Conservation (phyloP, 768 basidiomycete species). For the Lepiota brunneoincarnata region DNA sequence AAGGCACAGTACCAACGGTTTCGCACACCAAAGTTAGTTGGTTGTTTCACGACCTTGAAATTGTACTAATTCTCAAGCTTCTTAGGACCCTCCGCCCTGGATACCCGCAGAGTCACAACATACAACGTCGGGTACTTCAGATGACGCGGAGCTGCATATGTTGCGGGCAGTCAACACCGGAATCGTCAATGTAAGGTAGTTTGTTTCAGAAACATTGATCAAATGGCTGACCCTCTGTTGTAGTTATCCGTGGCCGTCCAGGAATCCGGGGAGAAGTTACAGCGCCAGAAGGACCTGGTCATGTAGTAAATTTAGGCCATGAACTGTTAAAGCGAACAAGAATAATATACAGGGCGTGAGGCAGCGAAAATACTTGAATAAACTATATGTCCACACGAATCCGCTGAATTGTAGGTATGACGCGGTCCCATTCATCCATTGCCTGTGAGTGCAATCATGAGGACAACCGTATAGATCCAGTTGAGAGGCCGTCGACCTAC, state of each 20-base stretch:
- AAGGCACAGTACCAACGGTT: conserved; percentile 55
- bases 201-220: neutral
- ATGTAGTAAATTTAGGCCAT: conserved; percentile 17
- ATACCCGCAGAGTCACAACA: conserved; percentile 69
- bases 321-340: conserved; percentile 18
- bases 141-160: conserved; percentile 69
- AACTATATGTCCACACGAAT: conserved; percentile 87
- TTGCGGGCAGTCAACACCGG: conserved; percentile 82
- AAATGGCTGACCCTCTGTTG: conserved; percentile 1
- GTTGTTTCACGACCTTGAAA: neutral
- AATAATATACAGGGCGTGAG: conserved; percentile 22
- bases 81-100: conserved; percentile 73
- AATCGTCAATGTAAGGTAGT: conserved; percentile 62
- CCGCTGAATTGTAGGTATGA: conserved; percentile 90
- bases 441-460: conserved; percentile 41
- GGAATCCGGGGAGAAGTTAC: conserved; percentile 72
- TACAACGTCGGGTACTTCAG: conserved; percentile 64
- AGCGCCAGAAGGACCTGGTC: conserved; percentile 28
- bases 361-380: conserved; percentile 12
- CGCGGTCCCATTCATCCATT: conserved; percentile 97
- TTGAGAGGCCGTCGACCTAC: conserved; percentile 31
- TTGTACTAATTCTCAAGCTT: neutral
- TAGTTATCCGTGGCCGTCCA: conserved; percentile 78
- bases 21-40: conserved; percentile 42
- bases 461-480: neutral